Percentiles rank a stretch among this genome's conserved stretches.
These are phyloP conservation scores for Pestalotiopsis sp. DNA, from an alignment of 2,329 filamentous ascomycete genomes.

Conservation along the genomic window DNA sequence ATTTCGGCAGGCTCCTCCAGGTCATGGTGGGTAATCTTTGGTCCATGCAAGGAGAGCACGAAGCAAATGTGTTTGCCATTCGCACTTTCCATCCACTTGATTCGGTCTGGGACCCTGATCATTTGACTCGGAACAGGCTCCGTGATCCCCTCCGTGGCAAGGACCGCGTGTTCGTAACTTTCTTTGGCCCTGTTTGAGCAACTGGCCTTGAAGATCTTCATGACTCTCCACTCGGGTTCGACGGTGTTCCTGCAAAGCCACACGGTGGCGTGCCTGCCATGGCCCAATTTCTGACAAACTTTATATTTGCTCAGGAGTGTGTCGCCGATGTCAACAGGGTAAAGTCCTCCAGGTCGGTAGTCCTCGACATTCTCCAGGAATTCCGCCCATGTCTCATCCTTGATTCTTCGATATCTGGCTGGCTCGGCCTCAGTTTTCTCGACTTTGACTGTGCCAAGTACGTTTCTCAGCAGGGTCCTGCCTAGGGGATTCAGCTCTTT, in stretches of 20 bases:
- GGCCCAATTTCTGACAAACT: conserved; percentile 14
- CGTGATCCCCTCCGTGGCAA: background rate
- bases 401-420: background rate
- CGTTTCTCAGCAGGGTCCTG: background rate
- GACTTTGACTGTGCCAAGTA: background rate
- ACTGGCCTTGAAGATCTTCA: conserved; percentile 12
- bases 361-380: conserved; percentile 3
- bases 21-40: conserved; percentile 1
- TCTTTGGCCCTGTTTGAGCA: background rate
- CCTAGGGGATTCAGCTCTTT: background rate
- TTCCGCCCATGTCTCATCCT: background rate
- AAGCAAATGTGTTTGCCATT: conserved; percentile 14
- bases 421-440: background rate
- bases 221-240: conserved; percentile 4
- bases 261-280: conserved; percentile 8
- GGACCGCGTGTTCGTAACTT: background rate
- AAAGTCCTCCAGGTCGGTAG: conserved; percentile 4
- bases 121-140: background rate
- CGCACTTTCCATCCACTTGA: background rate
- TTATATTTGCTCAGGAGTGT: conserved; percentile 4
- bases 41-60: conserved; percentile 8
- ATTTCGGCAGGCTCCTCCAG: no score
- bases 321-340: conserved; percentile 14
- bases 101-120: background rate
- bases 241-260: conserved; percentile 13